Conservation (phyloP, 2,329 filamentous ascomycete species). For the Metarhizium rileyi region DNA sequence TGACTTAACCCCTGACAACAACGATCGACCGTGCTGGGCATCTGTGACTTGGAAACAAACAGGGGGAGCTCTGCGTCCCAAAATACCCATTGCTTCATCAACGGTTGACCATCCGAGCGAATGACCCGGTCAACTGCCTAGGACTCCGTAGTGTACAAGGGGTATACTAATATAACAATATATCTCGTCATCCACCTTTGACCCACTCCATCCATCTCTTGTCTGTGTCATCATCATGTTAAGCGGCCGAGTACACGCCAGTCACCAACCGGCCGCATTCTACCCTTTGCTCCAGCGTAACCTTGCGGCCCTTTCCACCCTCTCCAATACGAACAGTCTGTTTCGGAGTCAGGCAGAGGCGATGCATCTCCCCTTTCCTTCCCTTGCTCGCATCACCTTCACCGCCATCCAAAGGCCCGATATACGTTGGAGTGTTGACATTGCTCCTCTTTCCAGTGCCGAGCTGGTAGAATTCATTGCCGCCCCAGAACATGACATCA, state of each 20-base stretch:
- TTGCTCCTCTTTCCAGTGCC: slow-evolving; percentile 88
- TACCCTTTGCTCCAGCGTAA: slow-evolving; percentile 73
- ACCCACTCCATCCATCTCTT: background rate
- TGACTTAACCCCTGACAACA: background rate
- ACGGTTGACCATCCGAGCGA: background rate
- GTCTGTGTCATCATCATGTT: slow-evolving; percentile 8
- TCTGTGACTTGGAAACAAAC: background rate
- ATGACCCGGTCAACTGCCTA: background rate
- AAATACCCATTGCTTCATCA: background rate
- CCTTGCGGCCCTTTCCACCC: slow-evolving; percentile 53
- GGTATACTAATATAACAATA: background rate
- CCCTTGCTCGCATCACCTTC: slow-evolving; percentile 48
- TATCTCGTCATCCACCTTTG: background rate
- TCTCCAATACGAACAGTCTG: slow-evolving; percentile 57
- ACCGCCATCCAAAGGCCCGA: slow-evolving; percentile 61
- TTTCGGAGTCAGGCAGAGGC: slow-evolving; percentile 72
- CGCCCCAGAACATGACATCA: slow-evolving; percentile 88
- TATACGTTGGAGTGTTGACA: slow-evolving; percentile 63
- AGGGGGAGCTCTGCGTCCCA: background rate
- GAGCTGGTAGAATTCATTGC: slow-evolving; percentile 88
- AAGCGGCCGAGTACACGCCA: slow-evolving; percentile 66
- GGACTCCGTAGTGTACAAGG: background rate
- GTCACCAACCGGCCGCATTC: slow-evolving; percentile 79
- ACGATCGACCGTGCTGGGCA: background rate
- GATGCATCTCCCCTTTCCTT: slow-evolving; percentile 53